Conservation (phyloP, 2,329 filamentous ascomycete species). For the Botrytis elliptica region DNA sequence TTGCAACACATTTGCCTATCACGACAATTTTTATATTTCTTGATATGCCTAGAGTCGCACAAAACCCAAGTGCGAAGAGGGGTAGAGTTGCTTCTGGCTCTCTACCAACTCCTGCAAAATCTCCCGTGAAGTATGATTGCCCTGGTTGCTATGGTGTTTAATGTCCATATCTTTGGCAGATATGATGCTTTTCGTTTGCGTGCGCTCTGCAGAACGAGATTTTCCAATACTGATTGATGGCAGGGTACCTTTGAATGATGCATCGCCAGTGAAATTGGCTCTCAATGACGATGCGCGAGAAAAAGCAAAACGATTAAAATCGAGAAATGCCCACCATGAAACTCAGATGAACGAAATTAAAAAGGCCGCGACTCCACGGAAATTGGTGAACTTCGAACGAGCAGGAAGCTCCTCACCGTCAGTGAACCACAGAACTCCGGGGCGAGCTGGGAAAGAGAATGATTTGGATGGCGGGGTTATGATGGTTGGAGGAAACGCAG, state of each 20-base stretch:
- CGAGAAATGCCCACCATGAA: constrained; percentile 83
- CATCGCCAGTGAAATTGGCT: constrained; percentile 72
- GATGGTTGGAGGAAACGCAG: constrained; percentile 69
- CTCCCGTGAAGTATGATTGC: constrained; percentile 39
- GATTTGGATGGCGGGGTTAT: constrained; percentile 58
- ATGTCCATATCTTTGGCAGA: constrained; percentile 10
- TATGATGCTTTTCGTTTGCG: constrained; percentile 1
- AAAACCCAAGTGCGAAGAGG: constrained; percentile 45
- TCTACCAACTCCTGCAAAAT: constrained; percentile 38
- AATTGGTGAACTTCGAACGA: constrained; percentile 58
- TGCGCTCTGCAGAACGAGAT: background rate
- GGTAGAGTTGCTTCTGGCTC: constrained; percentile 43
- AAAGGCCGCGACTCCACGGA: constrained; percentile 73
- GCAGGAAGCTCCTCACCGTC: constrained; percentile 56
- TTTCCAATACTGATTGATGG: constrained; percentile 18
- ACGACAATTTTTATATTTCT: constrained; percentile 3
- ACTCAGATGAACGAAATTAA: constrained; percentile 91
- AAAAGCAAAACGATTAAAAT: constrained; percentile 83
- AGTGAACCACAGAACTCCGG: constrained; percentile 57
- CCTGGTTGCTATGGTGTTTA: constrained; percentile 18
- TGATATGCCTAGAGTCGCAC: constrained; percentile 56
- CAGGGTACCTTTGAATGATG: constrained; percentile 95
- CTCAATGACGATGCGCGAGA: constrained; percentile 88
- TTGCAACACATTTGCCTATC: background rate
- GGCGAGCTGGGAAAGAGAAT: constrained; percentile 43